phyloP scores from a whole-genome alignment of 108 stramenopile species.

The Skeletonema potamos region DNA sequence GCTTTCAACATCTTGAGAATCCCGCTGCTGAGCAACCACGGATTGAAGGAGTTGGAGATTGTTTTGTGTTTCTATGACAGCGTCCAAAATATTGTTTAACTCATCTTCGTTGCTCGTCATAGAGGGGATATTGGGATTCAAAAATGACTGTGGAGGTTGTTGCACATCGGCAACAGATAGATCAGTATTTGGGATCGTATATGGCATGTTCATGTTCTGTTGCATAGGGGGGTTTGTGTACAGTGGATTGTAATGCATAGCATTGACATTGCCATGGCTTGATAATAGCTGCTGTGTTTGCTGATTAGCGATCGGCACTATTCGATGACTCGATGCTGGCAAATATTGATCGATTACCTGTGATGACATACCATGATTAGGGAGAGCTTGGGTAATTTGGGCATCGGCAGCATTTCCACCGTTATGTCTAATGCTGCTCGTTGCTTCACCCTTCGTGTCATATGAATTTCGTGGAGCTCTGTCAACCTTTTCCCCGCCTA shows the following conservation, averaged over 20 bases:
- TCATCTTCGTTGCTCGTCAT: constrained; percentile 1
- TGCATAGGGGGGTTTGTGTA: not conserved
- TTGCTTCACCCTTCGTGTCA: not conserved
- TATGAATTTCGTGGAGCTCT: not conserved
- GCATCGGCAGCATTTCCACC: not conserved
- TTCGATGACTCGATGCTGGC: not conserved
- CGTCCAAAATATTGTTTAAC: constrained; percentile 1
- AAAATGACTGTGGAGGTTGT: not conserved
- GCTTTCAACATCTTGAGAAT: constrained; percentile 12
- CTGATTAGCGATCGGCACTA: not conserved
- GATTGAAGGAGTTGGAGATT: constrained; percentile 13
- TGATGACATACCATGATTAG: not conserved
- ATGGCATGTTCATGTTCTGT: not conserved
- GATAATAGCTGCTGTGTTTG: not conserved
- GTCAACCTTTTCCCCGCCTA: not conserved
- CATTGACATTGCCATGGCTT: not conserved
- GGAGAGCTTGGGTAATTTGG: not conserved
- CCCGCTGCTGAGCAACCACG: not conserved
- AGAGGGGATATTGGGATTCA: not conserved
- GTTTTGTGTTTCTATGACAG: constrained; percentile 3
- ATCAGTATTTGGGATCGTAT: not conserved
- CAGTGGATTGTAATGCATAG: not conserved
- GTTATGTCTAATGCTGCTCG: not conserved
- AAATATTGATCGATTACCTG: not conserved
- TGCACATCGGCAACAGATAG: not conserved